phyloP scores from a whole-genome alignment of 768 basidiomycete species.

The Dacryopinax primogenitus region DNA sequence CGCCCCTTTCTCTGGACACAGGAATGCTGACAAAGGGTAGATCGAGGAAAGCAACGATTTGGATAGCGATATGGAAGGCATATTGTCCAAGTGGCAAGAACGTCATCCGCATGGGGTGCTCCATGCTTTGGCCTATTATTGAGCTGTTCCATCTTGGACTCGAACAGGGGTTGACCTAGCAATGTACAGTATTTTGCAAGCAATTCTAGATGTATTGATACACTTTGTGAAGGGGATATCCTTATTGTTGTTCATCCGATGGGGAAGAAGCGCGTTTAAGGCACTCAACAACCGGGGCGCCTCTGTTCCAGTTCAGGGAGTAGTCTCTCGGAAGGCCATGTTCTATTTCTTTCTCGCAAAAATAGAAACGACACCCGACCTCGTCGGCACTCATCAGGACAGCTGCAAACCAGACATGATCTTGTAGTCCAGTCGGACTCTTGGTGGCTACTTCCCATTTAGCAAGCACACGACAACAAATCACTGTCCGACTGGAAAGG shows the following conservation, averaged over 20 bases:
- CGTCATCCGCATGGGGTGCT: conserved; percentile 84
- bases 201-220: too few species aligned
- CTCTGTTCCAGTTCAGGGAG: too few species aligned
- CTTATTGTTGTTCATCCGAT: too few species aligned
- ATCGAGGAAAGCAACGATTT: conserved; percentile 76
- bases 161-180: not conserved
- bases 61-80: conserved; percentile 79
- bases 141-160: not conserved
- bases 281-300: too few species aligned
- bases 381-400: too few species aligned
- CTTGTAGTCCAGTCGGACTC: not conserved
- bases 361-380: too few species aligned
- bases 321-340: too few species aligned
- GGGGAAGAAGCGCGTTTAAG: too few species aligned
- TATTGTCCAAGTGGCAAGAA: conserved; percentile 73
- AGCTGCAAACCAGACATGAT: not conserved
- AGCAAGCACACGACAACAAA: not conserved
- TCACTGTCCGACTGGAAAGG: not conserved
- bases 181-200: too few species aligned
- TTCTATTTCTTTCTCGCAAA: too few species aligned
- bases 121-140: conserved; percentile 88
- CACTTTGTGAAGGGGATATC: too few species aligned
- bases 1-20: not conserved
- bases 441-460: not conserved
- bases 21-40: conserved; percentile 30